Evolutionary conservation across 768 basidiomycete genomes (phyloP), one percentile per base, ranked within the genome.

Genomic region (Suillus discolor): DNA sequence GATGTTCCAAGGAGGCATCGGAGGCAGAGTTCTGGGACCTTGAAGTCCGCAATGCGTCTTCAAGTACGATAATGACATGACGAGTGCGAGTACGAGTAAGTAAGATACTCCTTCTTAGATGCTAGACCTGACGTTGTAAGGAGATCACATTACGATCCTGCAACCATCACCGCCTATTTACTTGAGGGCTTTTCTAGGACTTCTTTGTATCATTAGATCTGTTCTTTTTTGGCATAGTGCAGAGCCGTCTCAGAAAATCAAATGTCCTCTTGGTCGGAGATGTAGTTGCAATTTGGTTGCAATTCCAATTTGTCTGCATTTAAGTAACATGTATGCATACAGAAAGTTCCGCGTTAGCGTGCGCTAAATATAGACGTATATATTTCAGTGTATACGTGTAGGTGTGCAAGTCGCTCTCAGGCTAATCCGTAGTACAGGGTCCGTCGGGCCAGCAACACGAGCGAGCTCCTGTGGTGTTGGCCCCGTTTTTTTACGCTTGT

Each of bases 11-110:
- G 71, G 45, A 74, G 74, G 66, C 76, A 72, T 64, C 75, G 73
- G 42, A 77, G 71, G 61, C 76, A 62, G 55, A 75, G 77, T 42
- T 70, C 72, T 49, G 62, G 71, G 42, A 79, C 72, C 60, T 73
- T 79, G 69, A 83, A 78, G 60, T 80, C 75, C 41, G 74, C 76
- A 49, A 70, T 78, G 71, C 79, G 80, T 42, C 69, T 72, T 23
- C 63, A 73, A 64, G 68, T 74, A 39, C 79, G 80, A 71, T 81
- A 68, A 78, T 41, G 63, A 51, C 36, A 61, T 62, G 64, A 62
- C 42, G 28, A 44, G 31, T n/a, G 23, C 42, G 31, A 36, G 31
- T n/a, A 34, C 41, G 41, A 44, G 41, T 42, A 31, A 42, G 41
- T n/a, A 44, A 44, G 6, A 18, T 60, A 13, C 41, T 18, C 6